Conservation (phyloP, 1,284 basidiomycete genomes). For the Ceratobasidium theobromae region DNA sequence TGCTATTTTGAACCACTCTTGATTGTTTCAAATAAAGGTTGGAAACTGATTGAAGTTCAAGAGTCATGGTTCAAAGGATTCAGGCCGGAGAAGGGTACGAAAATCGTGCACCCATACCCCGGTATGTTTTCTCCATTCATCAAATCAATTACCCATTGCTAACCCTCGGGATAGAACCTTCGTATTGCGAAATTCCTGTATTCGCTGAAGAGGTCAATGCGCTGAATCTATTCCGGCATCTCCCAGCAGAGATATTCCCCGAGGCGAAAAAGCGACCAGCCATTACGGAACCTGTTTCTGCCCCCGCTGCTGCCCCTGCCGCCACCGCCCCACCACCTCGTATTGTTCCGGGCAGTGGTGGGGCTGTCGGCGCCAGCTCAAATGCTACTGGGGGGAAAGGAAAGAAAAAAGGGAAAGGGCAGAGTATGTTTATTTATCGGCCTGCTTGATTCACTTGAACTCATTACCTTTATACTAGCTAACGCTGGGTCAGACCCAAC, state of each 20-base stretch:
- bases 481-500: background rate
- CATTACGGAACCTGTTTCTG: background rate
- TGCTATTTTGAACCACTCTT: background rate
- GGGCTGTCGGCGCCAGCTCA: background rate
- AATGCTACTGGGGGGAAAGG: slow-evolving; percentile 13
- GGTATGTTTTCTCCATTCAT: background rate
- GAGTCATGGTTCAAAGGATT: slow-evolving; percentile 20
- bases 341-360: slow-evolving; percentile 20
- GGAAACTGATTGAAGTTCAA: background rate
- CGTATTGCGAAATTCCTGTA: slow-evolving; percentile 2
- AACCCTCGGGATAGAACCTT: background rate
- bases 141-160: background rate
- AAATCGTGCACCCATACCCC: slow-evolving; percentile 5
- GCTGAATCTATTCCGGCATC: slow-evolving; percentile 4
- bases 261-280: background rate
- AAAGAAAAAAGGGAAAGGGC: slow-evolving; percentile 4
- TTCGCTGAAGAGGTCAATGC: slow-evolving; percentile 6
- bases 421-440: background rate
- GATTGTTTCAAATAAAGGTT: background rate
- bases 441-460: background rate
- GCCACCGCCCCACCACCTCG: background rate
- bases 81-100: background rate
- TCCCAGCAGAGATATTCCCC: slow-evolving; percentile 9
- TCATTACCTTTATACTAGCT: background rate
- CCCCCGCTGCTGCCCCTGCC: background rate